Evolutionary conservation across 192 early-diverging fungal species (phyloP).

Genomic region (Coemansia sp.): DNA sequence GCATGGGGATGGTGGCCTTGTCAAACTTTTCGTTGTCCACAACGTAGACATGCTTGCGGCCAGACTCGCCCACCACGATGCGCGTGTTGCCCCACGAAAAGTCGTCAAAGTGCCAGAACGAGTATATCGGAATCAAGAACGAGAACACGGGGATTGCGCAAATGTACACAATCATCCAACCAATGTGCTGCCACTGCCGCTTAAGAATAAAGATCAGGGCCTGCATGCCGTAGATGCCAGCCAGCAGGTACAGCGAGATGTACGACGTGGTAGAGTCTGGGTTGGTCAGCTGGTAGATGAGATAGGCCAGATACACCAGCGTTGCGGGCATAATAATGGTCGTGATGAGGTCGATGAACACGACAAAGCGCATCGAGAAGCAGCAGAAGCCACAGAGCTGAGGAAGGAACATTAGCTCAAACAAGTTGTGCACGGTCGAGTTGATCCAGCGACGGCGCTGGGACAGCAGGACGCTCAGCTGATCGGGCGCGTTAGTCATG

Average conservation of each 20-base stretch:
- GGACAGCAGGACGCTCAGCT: conserved; percentile 87
- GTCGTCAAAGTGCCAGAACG: conserved; percentile 99
- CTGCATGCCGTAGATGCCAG: conserved; percentile 84
- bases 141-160: conserved; percentile 86
- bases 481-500: conserved; percentile 90
- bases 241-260: conserved; percentile 80
- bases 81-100: conserved; percentile 99
- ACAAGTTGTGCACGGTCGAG: conserved; percentile 97
- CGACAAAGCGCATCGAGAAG: conserved; percentile 96
- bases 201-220: conserved; percentile 82
- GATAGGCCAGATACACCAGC: conserved; percentile 80
- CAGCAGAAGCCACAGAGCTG: conserved; percentile 95
- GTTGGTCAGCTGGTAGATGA: conserved; percentile 63
- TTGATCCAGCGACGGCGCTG: conserved; percentile 99
- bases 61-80: conserved; percentile 81
- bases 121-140: conserved; percentile 77
- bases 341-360: conserved; percentile 89
- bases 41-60: conserved; percentile 63
- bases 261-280: conserved; percentile 63
- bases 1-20: conserved; percentile 67
- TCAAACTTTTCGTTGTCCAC: conserved; percentile 79
- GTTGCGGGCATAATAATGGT: conserved; percentile 92
- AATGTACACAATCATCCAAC: conserved; percentile 96
- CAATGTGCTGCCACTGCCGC: conserved; percentile 86
- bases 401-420: conserved; percentile 86